Percentiles rank a stretch among this genome's conserved stretches.
Conservation (phyloP, 2,329 filamentous ascomycete species). For the Myriosclerotinia curreyana region DNA sequence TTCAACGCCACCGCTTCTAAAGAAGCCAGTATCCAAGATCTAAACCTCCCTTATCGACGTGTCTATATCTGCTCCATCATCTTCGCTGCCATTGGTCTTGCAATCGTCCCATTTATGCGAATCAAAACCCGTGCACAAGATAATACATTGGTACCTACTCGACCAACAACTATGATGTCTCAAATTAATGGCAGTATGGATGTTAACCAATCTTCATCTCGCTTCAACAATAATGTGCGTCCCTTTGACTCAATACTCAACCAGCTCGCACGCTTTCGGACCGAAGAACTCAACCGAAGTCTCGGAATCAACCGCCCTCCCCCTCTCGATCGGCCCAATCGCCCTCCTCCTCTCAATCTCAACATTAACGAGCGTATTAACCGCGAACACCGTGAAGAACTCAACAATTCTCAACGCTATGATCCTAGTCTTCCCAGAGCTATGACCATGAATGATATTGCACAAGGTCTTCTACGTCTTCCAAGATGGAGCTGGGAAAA, state of each 20-base stretch:
- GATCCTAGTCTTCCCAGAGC: neutral
- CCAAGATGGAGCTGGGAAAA: slow-evolving; percentile 32
- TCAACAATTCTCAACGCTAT: neutral
- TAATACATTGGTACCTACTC: neutral
- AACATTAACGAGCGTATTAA: slow-evolving; percentile 1
- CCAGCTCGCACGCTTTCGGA: neutral
- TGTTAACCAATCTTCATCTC: neutral
- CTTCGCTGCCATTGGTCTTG: slow-evolving; percentile 44
- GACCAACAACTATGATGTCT: neutral
- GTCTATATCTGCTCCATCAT: slow-evolving; percentile 51
- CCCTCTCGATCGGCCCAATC: neutral
- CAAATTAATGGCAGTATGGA: neutral
- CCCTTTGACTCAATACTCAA: neutral
- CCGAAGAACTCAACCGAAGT: neutral
- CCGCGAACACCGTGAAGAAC: slow-evolving; percentile 11
- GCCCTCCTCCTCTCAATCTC: neutral
- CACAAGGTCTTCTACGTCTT: slow-evolving; percentile 25
- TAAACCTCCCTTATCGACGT: slow-evolving; percentile 49
- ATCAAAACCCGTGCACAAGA: slow-evolving; percentile 44
- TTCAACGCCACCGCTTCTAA: slow-evolving; percentile 38
- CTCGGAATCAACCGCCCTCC: neutral
- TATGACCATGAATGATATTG: slow-evolving; percentile 10
- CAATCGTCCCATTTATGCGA: slow-evolving; percentile 51
- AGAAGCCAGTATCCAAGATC: slow-evolving; percentile 41
- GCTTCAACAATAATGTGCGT: neutral